Conservation (phyloP, 1,139 yeast species). For the Saccharomycopsis hybrid region DNA sequence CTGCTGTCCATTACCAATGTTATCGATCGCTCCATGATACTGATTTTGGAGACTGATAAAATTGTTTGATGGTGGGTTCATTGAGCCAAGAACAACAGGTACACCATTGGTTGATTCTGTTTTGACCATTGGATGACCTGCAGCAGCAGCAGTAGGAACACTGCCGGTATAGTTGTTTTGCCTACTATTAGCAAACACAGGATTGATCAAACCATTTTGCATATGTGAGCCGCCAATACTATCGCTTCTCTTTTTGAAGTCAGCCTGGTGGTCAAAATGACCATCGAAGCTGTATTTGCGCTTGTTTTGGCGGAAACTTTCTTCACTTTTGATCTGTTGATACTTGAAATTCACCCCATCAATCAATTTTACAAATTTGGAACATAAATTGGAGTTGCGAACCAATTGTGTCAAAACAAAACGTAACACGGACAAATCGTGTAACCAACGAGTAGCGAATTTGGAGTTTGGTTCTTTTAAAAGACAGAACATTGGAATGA, state of each 20-base stretch:
- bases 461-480: constrained; percentile 43
- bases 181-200: background rate
- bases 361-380: constrained; percentile 12
- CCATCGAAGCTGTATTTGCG: background rate
- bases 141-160: too few relatives aligned
- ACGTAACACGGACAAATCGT: constrained; percentile 27
- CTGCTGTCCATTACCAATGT: too few relatives aligned
- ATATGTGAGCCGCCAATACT: background rate
- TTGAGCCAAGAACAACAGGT: too few relatives aligned
- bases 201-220: background rate
- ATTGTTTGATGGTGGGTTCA: too few relatives aligned
- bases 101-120: too few relatives aligned
- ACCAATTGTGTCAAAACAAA: background rate
- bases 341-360: constrained; percentile 7
- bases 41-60: too few relatives aligned
- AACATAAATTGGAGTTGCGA: constrained; percentile 1
- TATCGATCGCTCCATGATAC: too few relatives aligned
- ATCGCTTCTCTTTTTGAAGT: background rate
- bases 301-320: too few relatives aligned
- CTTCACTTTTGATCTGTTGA: too few relatives aligned
- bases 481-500: constrained; percentile 49
- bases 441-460: constrained; percentile 40
- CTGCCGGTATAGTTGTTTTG: too few relatives aligned
- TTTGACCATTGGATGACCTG: too few relatives aligned
- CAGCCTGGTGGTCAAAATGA: background rate